Evolutionary conservation across 169 alveolate species (phyloP).

Genomic region (Plasmodium cynomolgi): DNA sequence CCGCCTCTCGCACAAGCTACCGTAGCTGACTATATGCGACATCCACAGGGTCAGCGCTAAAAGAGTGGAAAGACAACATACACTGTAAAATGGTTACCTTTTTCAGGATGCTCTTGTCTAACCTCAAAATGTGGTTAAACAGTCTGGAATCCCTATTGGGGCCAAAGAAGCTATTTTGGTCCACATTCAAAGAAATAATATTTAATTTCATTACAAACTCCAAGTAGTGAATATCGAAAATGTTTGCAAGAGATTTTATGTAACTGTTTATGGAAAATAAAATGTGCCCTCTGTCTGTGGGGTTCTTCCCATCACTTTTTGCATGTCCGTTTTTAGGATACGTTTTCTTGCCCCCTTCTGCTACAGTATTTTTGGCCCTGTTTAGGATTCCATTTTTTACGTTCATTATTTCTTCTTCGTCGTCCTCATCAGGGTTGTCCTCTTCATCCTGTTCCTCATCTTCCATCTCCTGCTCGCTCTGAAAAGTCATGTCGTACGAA

Average conservation of each 20-base stretch:
- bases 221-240: constrained; percentile 56
- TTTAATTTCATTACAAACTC: constrained; percentile 72
- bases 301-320: background rate
- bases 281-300: constrained; percentile 31
- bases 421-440: constrained; percentile 3
- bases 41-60: background rate
- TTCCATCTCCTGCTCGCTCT: background rate
- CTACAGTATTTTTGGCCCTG: background rate
- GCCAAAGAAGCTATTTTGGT: constrained; percentile 62
- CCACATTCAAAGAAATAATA: constrained; percentile 61
- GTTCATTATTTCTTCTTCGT: constrained; percentile 28
- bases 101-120: constrained; percentile 60
- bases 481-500: constrained; percentile 26
- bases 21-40: background rate
- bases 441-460: background rate
- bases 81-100: constrained; percentile 45
- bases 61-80: constrained; percentile 47
- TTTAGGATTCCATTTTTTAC: constrained; percentile 30
- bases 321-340: background rate
- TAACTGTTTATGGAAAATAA: constrained; percentile 57
- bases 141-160: constrained; percentile 46
- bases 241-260: constrained; percentile 41
- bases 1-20: background rate
- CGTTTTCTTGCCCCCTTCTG: background rate
- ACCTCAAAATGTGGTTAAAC: constrained; percentile 58